These are phyloP conservation scores for Moricandia moricandioides DNA, from an alignment of 345 rosid species.

Conservation along the genomic window DNA sequence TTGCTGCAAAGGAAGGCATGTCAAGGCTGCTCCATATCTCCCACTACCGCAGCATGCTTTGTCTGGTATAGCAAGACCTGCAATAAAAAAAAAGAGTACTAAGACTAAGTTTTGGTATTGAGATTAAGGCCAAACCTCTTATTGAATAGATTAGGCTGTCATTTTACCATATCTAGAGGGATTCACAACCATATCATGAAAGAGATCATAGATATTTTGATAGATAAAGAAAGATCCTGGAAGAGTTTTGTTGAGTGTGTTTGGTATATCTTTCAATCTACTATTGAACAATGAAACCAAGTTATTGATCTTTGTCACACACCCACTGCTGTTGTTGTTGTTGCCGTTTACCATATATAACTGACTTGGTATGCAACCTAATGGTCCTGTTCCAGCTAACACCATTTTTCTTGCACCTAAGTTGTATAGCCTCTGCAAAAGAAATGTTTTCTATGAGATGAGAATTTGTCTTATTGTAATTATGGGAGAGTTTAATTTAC, in stretches of 20 bases:
- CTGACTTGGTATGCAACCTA: constrained; percentile 54
- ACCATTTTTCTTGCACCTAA: constrained; percentile 49
- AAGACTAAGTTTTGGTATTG: not conserved
- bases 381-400: constrained; percentile 47
- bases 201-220: constrained; percentile 34
- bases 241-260: constrained; percentile 34
- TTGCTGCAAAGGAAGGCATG: constrained; percentile 52
- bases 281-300: constrained; percentile 42
- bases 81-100: not conserved
- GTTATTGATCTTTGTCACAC: constrained; percentile 43
- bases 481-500: not conserved
- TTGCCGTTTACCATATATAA: constrained; percentile 28
- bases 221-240: constrained; percentile 37
- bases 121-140: not conserved
- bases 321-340: constrained; percentile 28
- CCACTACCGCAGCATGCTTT: constrained; percentile 55
- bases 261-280: constrained; percentile 26
- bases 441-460: constrained; percentile 1
- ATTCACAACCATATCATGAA: constrained; percentile 31
- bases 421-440: constrained; percentile 39
- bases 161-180: constrained; percentile 37
- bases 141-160: not conserved
- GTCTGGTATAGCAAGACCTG: constrained; percentile 47
- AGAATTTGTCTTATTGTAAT: not conserved
- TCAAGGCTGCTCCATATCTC: constrained; percentile 46